Evolutionary conservation across 2,329 filamentous ascomycete species (phyloP), one percentile per base, ranked within the genome.

Genomic region (Fusarium duplospermum): DNA sequence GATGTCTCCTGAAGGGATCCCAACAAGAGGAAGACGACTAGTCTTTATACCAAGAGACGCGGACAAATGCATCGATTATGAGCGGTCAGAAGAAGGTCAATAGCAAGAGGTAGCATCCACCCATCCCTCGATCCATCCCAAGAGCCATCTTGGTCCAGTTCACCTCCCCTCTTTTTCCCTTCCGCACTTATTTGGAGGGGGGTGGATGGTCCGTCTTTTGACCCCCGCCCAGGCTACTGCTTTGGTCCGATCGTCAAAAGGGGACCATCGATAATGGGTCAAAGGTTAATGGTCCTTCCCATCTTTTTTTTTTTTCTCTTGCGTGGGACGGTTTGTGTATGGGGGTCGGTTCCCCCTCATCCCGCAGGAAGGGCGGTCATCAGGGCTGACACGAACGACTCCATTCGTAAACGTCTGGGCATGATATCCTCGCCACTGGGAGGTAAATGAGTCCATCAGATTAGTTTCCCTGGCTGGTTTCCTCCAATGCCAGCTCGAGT

Each of bases 361-460:
- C 24, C 38, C 18, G 18, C 24, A 62, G 22, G 31, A 62, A 62
- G 18, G 20, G n/a, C 16, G 42, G 57, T 67, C 27, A 45, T 56
- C 63, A 60, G 36, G 27, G 20, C 33, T 24, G 59, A 64, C 47
- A 59, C 59, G 59, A 64, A 58, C 47, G 57, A 47, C 31, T 66
- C 54, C 47, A 69, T 69, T 64, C 56, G 52, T 60, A 58, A n/a
- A 22, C n/a, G 22, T 38, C 31, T 8, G 40, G 38, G 54, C 52
- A 52, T 52, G 20, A 59, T 52, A 42, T 58, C 67, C 62, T 56
- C 31, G 38, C 62, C 58, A 47, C 27, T 35, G 31, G 16, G 6
- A 58, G 61, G 56, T 35, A 45, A 27, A 16, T 31, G 66, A 29
- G 64, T 56, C 57, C 50, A 47, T 50, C 35, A 56, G 59, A 35